Base-by-base conservation (phyloP, 78 protist genomes). In the Trichosphaerium sp. region DNA sequence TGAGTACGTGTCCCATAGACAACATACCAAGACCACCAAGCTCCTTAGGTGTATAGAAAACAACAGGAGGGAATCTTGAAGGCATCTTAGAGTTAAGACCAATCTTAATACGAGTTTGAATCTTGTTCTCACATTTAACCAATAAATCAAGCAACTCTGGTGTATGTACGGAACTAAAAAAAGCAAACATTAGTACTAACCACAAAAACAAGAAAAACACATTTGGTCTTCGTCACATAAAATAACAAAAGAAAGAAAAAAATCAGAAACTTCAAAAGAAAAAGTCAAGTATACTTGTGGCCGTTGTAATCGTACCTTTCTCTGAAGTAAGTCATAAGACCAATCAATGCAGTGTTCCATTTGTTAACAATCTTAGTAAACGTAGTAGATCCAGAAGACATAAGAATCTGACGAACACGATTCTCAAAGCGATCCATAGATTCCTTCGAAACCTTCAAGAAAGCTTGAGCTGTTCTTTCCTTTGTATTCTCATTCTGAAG, bases 61-160 rank as follows among this genome's bases (percentile, higher is more conserved):
- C 99, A 28, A 97, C 99, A 2, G 94, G 98, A 23, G 99, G 99
- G 93, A 98, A 98, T 23, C 99, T 77, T 47, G 86, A 67, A 42
- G 99, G 99, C 99, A 98, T 98, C 90, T 98, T 98, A 14, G 96
- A 86, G 84, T 98, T 97, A 65, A 97, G 85, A 0, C 99, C 99
- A 55, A 94, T 97, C 87, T 97, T 98, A 78, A 98, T 83, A 31
- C 99, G 90, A n/a, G 97, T 96, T 85, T 98, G 99, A 69, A 98
- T 93, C 86, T 91, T 94, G 87, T 92, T 96, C 84, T 98, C 99
- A 65, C 97, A 87, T 85, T 93, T 93, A 71, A 97, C 99, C 23
- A 98, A 71, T 38, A 96, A 44, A 61, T 98, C 99, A 34, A 97
- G 94, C 77, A 98, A 77, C 79, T 95, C 99, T 26, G 73, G 71